These are phyloP conservation scores for Periconia sp. DNA, from an alignment of 2,329 filamentous ascomycete genomes.

Conservation along the genomic window DNA sequence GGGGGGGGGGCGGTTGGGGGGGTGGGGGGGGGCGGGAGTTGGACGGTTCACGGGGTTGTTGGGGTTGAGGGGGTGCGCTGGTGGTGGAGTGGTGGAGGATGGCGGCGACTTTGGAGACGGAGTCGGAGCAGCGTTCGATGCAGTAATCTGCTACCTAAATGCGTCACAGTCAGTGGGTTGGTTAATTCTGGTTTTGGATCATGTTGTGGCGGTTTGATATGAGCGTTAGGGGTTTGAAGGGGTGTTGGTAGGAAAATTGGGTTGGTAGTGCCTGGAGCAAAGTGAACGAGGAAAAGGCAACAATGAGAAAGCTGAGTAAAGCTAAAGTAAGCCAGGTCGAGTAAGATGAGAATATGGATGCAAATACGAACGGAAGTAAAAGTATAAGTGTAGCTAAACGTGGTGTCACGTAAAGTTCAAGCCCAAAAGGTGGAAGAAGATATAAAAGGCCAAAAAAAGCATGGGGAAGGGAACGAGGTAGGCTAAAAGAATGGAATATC, in stretches of 20 bases:
- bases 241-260: too few species aligned
- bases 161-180: not conserved
- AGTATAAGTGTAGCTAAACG: too few species aligned
- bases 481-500: too few species aligned
- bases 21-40: not conserved
- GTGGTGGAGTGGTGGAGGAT: slow-evolving; percentile 15
- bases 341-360: too few species aligned
- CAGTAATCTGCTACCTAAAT: slow-evolving; percentile 54
- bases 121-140: slow-evolving; percentile 47
- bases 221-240: too few species aligned
- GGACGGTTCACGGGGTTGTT: not conserved
- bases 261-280: not conserved
- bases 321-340: too few species aligned
- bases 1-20: slow-evolving; percentile 10
- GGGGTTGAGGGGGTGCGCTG: not conserved
- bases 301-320: too few species aligned
- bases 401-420: too few species aligned
- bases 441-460: too few species aligned
- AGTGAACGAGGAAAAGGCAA: not conserved
- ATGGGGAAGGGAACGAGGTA: too few species aligned
- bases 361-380: too few species aligned
- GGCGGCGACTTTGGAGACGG: slow-evolving; percentile 38
- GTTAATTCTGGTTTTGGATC: not conserved
- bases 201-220: not conserved
- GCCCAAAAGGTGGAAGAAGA: too few species aligned